Percentiles rank a stretch among this genome's conserved stretches.
phyloP scores from a whole-genome alignment of 2,329 filamentous ascomycete species.

The Hyphodiscus sp. region DNA sequence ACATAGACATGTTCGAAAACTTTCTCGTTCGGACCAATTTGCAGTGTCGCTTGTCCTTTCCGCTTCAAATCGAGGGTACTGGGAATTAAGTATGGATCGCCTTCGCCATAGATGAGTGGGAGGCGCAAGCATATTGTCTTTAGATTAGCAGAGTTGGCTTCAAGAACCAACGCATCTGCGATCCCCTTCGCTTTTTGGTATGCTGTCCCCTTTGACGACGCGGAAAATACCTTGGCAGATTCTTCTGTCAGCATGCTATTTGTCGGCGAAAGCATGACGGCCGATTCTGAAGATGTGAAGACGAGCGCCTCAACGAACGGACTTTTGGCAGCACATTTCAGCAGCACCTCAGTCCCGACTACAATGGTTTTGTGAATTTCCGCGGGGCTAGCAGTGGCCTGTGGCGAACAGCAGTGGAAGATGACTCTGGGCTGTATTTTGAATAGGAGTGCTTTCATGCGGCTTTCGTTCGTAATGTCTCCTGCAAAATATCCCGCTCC shows the following conservation, averaged over 20 bases:
- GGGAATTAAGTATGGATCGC: constrained; percentile 7
- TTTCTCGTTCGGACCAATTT: constrained; percentile 44
- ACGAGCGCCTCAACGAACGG: constrained; percentile 26
- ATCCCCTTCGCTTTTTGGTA: constrained; percentile 28
- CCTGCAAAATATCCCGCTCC: constrained; percentile 24
- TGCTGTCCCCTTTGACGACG: constrained; percentile 21
- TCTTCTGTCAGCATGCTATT: constrained; percentile 23
- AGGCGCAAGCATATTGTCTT: constrained; percentile 26
- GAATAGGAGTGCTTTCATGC: constrained; percentile 18
- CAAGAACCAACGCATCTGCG: constrained; percentile 28
- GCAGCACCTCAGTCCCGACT: constrained; percentile 27
- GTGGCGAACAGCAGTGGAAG: constrained; percentile 31
- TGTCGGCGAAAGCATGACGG: constrained; percentile 23
- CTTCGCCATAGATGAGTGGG: constrained; percentile 31
- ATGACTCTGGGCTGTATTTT: constrained; percentile 26
- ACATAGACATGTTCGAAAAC: constrained; percentile 48
- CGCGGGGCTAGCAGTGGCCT: constrained; percentile 11
- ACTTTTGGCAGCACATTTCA: constrained; percentile 19
- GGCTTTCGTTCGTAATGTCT: constrained; percentile 22
- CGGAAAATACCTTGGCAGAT: constrained; percentile 19
- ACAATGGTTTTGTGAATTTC: constrained; percentile 29
- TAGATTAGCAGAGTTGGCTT: constrained; percentile 25
- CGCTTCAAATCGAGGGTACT: constrained; percentile 1
- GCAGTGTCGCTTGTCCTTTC: constrained; percentile 40
- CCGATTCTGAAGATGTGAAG: constrained; percentile 29